A percentile compares a stretch with the other conserved stretches of the same genome.
phyloP scores from a whole-genome alignment of 805 yeast species.

The Yarrowia sp. region DNA sequence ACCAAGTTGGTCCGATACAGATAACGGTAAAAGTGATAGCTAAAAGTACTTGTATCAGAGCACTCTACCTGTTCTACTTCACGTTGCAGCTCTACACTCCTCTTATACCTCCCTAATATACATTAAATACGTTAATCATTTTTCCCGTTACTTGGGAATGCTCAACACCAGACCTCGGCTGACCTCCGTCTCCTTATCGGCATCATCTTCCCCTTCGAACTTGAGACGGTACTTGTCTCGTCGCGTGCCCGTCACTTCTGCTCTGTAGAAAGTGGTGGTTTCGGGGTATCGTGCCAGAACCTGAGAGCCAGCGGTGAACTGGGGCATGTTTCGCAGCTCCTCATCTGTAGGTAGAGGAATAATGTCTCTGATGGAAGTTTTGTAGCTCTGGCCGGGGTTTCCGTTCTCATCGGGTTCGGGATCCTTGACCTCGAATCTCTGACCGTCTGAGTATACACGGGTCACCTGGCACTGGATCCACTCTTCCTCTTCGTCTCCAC shows the following conservation, averaged over 20 bases:
- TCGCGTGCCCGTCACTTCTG: constrained; percentile 81
- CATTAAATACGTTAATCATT: constrained; percentile 30
- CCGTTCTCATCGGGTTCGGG: constrained; percentile 97
- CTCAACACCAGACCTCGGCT: constrained; percentile 76
- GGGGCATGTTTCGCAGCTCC: constrained; percentile 49
- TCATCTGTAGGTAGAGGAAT: constrained; percentile 64
- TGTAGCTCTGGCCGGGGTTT: constrained; percentile 84
- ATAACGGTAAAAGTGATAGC: no score
- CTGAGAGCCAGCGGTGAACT: constrained; percentile 75
- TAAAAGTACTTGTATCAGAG: no score
- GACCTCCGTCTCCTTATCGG: constrained; percentile 92
- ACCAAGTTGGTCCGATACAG: no score
- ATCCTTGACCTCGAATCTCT: constrained; percentile 86
- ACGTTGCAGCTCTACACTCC: background rate
- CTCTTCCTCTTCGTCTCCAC: constrained; percentile 70
- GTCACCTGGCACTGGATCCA: constrained; percentile 97
- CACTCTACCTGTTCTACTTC: no score
- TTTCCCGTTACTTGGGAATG: constrained; percentile 41
- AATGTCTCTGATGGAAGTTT: constrained; percentile 81
- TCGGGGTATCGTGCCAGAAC: constrained; percentile 96
- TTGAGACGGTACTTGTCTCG: constrained; percentile 76
- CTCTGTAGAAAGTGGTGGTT: constrained; percentile 95
- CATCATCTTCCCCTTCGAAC: constrained; percentile 98
- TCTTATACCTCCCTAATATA: constrained; percentile 13
- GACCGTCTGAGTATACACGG: constrained; percentile 75